Evolutionary conservation across 345 rosid species (phyloP).

Genomic region (Hibiscus syriacus): DNA sequence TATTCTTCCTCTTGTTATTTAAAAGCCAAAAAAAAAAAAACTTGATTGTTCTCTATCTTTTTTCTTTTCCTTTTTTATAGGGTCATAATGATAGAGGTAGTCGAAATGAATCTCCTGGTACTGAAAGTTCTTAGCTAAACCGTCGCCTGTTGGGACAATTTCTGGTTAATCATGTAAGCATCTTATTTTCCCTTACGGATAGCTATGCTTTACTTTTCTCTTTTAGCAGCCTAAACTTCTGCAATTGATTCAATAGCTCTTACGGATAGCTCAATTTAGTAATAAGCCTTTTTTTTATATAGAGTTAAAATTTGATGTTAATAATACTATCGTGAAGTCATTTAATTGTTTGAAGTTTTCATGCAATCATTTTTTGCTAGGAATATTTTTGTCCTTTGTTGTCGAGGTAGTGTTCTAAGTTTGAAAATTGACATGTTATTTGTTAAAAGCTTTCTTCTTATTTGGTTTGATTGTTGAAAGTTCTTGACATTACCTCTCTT

Average conservation of each 20-base stretch:
- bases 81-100: slow-evolving; percentile 24
- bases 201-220: background rate
- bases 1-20: background rate
- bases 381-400: background rate
- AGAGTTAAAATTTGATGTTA: background rate
- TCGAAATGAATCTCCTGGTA: slow-evolving; percentile 27
- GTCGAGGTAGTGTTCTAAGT: background rate
- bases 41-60: background rate
- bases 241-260: no score
- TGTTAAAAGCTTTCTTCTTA: background rate
- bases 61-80: slow-evolving; percentile 20
- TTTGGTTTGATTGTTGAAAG: slow-evolving; percentile 9
- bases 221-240: no score
- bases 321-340: background rate
- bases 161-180: slow-evolving; percentile 6
- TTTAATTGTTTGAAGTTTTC: background rate
- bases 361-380: background rate
- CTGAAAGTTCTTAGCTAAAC: background rate
- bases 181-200: background rate
- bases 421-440: background rate
- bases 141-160: background rate
- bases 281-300: no score
- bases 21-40: background rate
- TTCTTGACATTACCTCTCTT: background rate
- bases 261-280: no score